A percentile compares a stretch with the other conserved stretches of the same genome.
These are phyloP conservation scores for Diaporthe destruens DNA, from an alignment of 2,329 filamentous ascomycete genomes.

Conservation along the genomic window DNA sequence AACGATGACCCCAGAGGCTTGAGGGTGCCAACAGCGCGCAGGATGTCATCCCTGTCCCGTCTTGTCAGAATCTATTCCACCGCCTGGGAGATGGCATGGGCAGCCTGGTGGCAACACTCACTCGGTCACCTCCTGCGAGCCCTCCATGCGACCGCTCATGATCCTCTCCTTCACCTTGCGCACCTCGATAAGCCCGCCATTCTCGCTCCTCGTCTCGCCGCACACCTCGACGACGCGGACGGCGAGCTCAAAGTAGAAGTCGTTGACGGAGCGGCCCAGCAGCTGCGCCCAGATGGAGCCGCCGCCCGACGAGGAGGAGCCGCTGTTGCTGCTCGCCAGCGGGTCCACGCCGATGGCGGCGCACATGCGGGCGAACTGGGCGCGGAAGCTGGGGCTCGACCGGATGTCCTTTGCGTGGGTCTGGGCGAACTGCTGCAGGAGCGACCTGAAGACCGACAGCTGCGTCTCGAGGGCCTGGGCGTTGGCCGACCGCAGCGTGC, in stretches of 20 bases:
- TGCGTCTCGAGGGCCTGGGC: constrained; percentile 90
- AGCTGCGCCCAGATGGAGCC: constrained; percentile 93
- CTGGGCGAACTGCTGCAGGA: constrained; percentile 94
- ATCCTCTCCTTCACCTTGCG: constrained; percentile 84
- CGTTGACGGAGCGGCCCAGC: constrained; percentile 90
- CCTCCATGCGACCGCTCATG: constrained; percentile 78
- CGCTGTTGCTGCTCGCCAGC: constrained; percentile 75
- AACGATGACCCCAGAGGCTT: constrained; percentile 91
- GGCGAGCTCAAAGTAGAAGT: constrained; percentile 98
- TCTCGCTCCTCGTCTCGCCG: constrained; percentile 85
- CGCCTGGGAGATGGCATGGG: background rate
- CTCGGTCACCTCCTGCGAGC: constrained; percentile 84
- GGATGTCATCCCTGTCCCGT: constrained; percentile 79
- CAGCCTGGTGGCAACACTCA: constrained; percentile 53
- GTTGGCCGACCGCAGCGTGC: constrained; percentile 85
- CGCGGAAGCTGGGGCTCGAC: constrained; percentile 92
- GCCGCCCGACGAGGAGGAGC: constrained; percentile 55
- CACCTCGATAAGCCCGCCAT: constrained; percentile 90
- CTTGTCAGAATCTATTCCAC: background rate
- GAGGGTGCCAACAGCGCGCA: constrained; percentile 88
- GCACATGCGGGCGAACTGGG: constrained; percentile 99
- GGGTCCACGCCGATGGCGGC: constrained; percentile 96
- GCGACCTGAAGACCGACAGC: constrained; percentile 93
- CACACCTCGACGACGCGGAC: constrained; percentile 97
- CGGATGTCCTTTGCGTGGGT: constrained; percentile 97